phyloP scores from a whole-genome alignment of 257 asterid species.

The Nicotiana attenuata region DNA sequence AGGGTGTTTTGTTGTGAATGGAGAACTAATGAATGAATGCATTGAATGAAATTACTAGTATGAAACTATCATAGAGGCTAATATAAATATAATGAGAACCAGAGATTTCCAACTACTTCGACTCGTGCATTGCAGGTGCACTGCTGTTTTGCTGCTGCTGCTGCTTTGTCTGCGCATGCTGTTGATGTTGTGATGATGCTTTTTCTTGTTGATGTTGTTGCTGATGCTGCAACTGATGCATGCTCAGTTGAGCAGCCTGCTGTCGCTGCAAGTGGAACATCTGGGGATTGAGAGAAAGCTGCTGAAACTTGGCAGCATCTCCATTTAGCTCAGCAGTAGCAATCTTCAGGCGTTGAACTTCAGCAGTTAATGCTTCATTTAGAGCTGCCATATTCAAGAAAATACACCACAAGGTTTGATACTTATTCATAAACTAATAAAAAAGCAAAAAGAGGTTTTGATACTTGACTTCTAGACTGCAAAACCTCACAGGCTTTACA shows the following conservation, averaged over 20 bases:
- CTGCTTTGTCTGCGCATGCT: not conserved
- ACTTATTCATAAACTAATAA: not conserved
- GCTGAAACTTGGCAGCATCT: constrained; percentile 47
- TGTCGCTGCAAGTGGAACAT: constrained; percentile 40
- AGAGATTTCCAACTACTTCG: not conserved
- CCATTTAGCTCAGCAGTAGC: constrained; percentile 40
- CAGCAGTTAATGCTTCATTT: constrained; percentile 57
- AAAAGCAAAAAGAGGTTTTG: not conserved
- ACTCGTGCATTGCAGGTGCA: not conserved
- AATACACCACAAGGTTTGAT: not conserved
- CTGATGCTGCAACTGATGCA: constrained; percentile 37
- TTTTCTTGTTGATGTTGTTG: not conserved
- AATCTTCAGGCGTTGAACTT: constrained; percentile 62
- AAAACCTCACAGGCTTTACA: not conserved
- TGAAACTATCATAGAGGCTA: not conserved
- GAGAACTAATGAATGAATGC: not conserved
- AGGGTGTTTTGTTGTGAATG: not conserved
- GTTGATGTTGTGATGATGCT: not conserved
- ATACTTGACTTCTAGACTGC: not conserved
- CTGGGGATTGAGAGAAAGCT: constrained; percentile 46
- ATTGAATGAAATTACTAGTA: not conserved
- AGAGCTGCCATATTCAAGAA: constrained; percentile 39
- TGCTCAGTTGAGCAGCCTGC: constrained; percentile 25
- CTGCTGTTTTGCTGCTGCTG: not conserved
- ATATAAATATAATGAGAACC: not conserved